Evolutionary conservation across 441 rosid species (phyloP), one percentile per base, ranked within the genome.

Genomic region (Breynia disticha): DNA sequence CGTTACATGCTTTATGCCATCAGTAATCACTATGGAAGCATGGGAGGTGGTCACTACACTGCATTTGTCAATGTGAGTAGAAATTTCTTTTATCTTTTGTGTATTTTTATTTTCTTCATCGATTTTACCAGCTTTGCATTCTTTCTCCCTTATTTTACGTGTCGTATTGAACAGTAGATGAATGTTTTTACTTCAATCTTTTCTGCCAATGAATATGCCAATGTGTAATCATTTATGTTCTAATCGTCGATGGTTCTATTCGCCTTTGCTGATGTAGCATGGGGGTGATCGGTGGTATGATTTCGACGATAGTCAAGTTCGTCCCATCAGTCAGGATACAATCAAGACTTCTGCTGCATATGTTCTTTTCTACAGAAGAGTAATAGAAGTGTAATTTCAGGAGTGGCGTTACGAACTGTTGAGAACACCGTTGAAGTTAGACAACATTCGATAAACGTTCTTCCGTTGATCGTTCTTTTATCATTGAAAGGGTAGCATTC

Each of bases 321-420:
- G 56, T 66, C 79, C 81, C 19, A 78, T 90, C 57, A 53, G 80
- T 71, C 77, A 66, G 72, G 95, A 94, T 65, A 94, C 82, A 75
- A 85, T 90, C 65, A 94, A 85, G 76, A 79, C 91, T 54, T 82
- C 95, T 0, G 96, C 99, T 57, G 99, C 97, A 21, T 94, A 90
- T 67, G 96, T 90, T 74, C 85, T 94, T 48, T 94, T 90, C 78
- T 85, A 87, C 78, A 79, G 86, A 85, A 93, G 97, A 72, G 79
- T 85, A 48, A 67, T 69, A 17, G 90, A 77, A 55, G 70, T 24
- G 52, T 75, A 67, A 71, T 3, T 38, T 43, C 46, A 32, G 55
- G 42, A 54, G n/a, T 39, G 64, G 63, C 57, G 48, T 60, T 50
- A 16, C 42, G 39, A 15, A 16, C 57, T 51, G 20, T 50, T 53